These are phyloP conservation scores for Colletotrichum tropicale DNA, from an alignment of 2,329 filamentous ascomycete genomes.

Conservation along the genomic window DNA sequence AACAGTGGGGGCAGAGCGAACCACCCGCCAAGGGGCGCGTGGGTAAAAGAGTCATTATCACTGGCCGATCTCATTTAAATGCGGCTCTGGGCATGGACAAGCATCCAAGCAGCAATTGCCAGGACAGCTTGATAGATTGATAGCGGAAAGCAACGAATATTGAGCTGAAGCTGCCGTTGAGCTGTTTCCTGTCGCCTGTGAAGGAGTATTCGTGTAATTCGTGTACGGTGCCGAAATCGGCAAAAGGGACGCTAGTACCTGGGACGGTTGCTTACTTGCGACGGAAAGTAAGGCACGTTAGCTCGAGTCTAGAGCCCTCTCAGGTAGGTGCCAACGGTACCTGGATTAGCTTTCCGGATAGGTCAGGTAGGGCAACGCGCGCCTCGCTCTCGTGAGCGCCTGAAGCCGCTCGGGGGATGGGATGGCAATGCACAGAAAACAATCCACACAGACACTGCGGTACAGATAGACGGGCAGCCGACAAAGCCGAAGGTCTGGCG, in stretches of 20 bases:
- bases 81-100: constrained; percentile 10
- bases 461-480: background rate
- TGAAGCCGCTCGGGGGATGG: background rate
- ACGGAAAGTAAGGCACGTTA: background rate
- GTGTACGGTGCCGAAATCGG: background rate
- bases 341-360: background rate
- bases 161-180: background rate
- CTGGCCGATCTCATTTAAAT: constrained; percentile 13
- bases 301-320: background rate
- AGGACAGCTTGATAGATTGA: background rate
- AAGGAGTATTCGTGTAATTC: background rate
- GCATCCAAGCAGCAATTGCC: background rate
- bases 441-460: background rate
- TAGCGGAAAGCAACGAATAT: background rate
- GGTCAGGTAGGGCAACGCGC: background rate
- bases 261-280: background rate
- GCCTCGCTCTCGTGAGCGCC: background rate
- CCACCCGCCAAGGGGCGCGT: background rate
- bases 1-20: background rate
- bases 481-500: background rate
- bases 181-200: background rate
- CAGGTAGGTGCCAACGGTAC: background rate
- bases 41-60: constrained; percentile 1
- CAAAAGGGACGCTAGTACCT: background rate
- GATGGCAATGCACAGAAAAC: background rate